Evolutionary conservation across 306 rosid genomes (phyloP).

Genomic region (Malus asiatica): DNA sequence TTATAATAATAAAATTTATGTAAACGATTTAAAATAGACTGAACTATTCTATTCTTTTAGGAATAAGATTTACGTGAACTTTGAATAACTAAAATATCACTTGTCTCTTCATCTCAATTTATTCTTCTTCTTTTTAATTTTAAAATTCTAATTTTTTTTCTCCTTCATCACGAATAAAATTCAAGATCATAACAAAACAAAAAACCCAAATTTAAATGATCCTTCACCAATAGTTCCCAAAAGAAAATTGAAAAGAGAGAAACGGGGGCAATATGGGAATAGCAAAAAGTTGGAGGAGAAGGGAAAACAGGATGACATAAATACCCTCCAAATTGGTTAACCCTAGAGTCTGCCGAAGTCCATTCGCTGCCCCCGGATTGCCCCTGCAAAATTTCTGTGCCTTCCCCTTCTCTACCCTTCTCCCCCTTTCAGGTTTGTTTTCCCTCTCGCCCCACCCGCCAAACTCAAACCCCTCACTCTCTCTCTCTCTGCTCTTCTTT

Average conservation of each 20-base stretch:
- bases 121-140: no score
- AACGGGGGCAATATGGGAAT: constrained; percentile 7
- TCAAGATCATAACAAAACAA: no score
- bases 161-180: no score
- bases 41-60: no score
- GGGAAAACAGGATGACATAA: constrained; percentile 16
- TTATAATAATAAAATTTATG: no score
- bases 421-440: constrained; percentile 30
- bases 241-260: background rate
- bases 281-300: background rate
- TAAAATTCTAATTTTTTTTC: no score
- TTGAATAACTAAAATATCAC: no score
- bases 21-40: no score
- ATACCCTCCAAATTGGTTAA: constrained; percentile 22
- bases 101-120: no score
- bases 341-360: constrained; percentile 19
- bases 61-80: no score
- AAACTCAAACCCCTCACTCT: background rate
- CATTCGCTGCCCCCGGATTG: constrained; percentile 9
- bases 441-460: constrained; percentile 25
- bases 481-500: background rate
- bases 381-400: constrained; percentile 19
- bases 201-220: no score
- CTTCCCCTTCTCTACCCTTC: constrained; percentile 30
- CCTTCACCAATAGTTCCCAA: background rate